phyloP scores from a whole-genome alignment of 441 rosid genomes.

The Macaranga tanarius region DNA sequence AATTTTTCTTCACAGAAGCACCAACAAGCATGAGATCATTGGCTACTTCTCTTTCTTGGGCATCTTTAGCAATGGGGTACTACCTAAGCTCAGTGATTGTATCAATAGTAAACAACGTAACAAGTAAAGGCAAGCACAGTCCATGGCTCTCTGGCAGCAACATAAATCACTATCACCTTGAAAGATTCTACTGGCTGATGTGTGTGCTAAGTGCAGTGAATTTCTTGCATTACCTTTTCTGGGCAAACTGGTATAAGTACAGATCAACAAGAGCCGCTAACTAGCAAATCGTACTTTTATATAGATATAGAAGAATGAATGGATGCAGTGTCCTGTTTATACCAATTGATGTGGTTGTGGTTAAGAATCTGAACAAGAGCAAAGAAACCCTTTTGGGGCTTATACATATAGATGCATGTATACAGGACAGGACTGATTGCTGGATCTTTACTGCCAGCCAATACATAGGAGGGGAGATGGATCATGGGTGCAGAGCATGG shows the following conservation, averaged over 20 bases:
- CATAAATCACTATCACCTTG: constrained; percentile 62
- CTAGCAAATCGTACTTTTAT: not conserved
- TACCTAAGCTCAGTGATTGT: constrained; percentile 78
- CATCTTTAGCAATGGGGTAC: constrained; percentile 83
- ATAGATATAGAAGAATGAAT: not conserved
- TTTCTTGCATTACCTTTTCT: constrained; percentile 66
- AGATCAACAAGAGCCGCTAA: constrained; percentile 37
- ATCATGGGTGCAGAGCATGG: not conserved
- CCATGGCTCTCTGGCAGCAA: constrained; percentile 71
- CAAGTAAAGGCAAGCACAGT: constrained; percentile 35
- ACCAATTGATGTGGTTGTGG: not conserved
- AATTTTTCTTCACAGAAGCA: constrained; percentile 92
- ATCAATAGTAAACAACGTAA: constrained; percentile 56
- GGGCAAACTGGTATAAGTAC: constrained; percentile 75
- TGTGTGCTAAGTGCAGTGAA: constrained; percentile 68
- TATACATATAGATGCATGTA: not conserved
- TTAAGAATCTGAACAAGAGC: not conserved
- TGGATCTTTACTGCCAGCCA: not conserved
- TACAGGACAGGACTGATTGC: not conserved
- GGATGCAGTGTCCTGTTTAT: not conserved
- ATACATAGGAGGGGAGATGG: not conserved
- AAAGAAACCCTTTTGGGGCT: not conserved
- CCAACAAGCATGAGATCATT: constrained; percentile 80
- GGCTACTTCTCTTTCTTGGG: constrained; percentile 87
- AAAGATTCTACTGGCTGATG: constrained; percentile 85